Base-by-base conservation (phyloP, 164 flowering plant genomes). In the Magnolia officinalis region DNA sequence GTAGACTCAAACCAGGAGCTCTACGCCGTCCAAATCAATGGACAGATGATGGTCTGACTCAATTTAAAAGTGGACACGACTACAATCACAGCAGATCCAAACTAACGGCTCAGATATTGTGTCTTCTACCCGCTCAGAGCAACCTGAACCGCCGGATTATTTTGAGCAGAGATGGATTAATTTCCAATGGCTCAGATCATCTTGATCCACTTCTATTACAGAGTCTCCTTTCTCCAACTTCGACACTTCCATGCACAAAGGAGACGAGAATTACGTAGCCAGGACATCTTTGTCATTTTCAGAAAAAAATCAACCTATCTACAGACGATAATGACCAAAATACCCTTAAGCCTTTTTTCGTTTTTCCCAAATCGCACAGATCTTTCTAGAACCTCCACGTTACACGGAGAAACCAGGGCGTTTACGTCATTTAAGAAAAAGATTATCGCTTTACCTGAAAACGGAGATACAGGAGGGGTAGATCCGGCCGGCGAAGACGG, bases 401-500 rank as follows among this genome's bases (percentile, higher is more conserved):
- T 65, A 0, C 4, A 16, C 61, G 26, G 67, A 21, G 16, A 23
- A 10, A 23, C 16, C 13, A 16, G 72, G 59, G 72, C 26, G 50
- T 67, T 52, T 51, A 23, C 14, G 45, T 66, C 63, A 45, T 26
- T 66, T 3, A 7, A 10, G 16, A 23, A 75, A 67, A 24, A 11
- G 20, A 8, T 3, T 13, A 51, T n/a, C 70, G 8, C 20, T 37
- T 68, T 75, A 75, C 78, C 78, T 55, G 94, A 93, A 8, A 89
- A 86, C 75, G 94, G 94, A 18, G 78, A 75, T 1, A 75, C 20
- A 8, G 78, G 66, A 7, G 95, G 89, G 14, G 95, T 88, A 24
- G 88, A 86, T 6, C 92, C 95, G 65, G 97, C 94, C 1, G 97
- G 94, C 1, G 98, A 93, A 4, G 76, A 78, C 80, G 97, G 95